These are phyloP conservation scores for Fusarium temperatum DNA, from an alignment of 2,329 filamentous ascomycete genomes.

Conservation along the genomic window DNA sequence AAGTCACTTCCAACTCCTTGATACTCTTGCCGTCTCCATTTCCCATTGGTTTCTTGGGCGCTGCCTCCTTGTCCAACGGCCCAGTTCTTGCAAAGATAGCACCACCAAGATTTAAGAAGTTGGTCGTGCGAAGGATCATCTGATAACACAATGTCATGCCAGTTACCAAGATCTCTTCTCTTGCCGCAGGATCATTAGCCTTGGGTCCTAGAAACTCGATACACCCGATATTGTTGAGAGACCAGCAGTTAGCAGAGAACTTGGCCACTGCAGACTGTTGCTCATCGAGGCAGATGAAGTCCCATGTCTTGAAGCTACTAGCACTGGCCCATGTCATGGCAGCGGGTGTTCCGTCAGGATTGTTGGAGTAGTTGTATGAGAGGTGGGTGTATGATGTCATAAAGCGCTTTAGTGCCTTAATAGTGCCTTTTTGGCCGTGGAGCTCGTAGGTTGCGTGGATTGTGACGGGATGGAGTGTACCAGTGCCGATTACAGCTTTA, in stretches of 20 bases:
- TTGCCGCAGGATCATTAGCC: conserved; percentile 7
- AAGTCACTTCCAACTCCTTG: not conserved
- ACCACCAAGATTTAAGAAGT: conserved; percentile 24
- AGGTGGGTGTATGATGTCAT: conserved; percentile 37
- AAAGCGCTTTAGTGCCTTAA: conserved; percentile 33
- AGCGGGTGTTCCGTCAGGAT: not conserved
- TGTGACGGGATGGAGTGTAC: conserved; percentile 30
- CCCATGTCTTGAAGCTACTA: conserved; percentile 32
- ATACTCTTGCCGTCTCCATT: not conserved
- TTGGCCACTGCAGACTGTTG: conserved; percentile 30
- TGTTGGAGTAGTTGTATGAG: conserved; percentile 27
- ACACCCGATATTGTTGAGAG: conserved; percentile 20
- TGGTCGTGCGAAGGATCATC: conserved; percentile 29
- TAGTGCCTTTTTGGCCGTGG: conserved; percentile 27
- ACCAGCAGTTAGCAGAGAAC: conserved; percentile 28
- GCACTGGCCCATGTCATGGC: conserved; percentile 35
- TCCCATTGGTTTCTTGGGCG: not conserved
- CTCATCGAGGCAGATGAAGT: conserved; percentile 36
- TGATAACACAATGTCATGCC: conserved; percentile 31
- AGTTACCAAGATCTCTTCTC: conserved; percentile 31
- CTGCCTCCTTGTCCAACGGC: conserved; percentile 21
- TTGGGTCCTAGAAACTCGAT: conserved; percentile 35
- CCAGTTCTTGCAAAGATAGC: conserved; percentile 26
- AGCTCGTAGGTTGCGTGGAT: conserved; percentile 37
- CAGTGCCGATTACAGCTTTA: conserved; percentile 5